Evolutionary conservation across 2,329 filamentous ascomycete genomes (phyloP).

Genomic region (Colletotrichum theobromicola): DNA sequence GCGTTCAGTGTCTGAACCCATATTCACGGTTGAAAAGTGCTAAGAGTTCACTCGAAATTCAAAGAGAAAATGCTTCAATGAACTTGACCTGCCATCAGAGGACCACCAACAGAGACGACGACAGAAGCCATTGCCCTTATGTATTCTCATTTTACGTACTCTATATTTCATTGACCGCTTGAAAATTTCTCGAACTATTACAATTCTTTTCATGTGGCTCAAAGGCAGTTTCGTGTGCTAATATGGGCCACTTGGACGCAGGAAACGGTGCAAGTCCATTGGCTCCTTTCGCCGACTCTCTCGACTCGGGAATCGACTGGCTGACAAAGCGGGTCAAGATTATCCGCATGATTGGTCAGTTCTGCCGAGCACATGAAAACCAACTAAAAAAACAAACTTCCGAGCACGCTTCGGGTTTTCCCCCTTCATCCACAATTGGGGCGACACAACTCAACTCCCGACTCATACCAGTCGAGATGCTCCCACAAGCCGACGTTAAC

Average conservation of each 20-base stretch:
- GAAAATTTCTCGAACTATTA: background rate
- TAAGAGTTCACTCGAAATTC: background rate
- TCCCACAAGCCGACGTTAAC: background rate
- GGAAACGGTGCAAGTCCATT: background rate
- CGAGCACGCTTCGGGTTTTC: background rate
- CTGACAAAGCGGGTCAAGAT: background rate
- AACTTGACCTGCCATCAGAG: background rate
- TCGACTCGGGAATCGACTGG: background rate
- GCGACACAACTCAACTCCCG: background rate
- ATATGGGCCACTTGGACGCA: background rate
- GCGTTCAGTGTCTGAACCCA: background rate
- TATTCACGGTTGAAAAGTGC: background rate
- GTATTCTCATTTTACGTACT: background rate
- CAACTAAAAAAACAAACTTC: background rate
- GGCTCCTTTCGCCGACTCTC: background rate
- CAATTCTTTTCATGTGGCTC: background rate
- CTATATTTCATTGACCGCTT: background rate
- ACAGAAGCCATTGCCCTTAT: background rate
- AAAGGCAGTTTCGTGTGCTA: background rate
- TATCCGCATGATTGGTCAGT: conserved; percentile 11
- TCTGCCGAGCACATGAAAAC: background rate
- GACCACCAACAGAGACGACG: background rate
- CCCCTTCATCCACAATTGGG: background rate
- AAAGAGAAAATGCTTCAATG: background rate
- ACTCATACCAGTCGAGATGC: background rate